Percentiles rank a stretch among this genome's conserved stretches.
Evolutionary conservation across 2,329 filamentous ascomycete species (phyloP).

Genomic region (Sporothrix protearum): DNA sequence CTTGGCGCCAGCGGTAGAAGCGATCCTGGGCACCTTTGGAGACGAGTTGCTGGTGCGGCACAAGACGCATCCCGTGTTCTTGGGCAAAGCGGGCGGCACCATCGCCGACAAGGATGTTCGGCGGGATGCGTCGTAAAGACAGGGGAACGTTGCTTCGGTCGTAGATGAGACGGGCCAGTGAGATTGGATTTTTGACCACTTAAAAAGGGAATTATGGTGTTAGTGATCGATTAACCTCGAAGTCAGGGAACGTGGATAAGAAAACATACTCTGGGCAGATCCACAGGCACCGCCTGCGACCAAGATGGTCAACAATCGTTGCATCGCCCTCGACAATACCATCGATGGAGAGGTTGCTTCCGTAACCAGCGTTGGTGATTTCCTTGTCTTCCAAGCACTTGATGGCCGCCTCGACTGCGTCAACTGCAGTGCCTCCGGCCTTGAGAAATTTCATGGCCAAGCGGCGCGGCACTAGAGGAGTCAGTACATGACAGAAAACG

Average conservation of each 20-base stretch:
- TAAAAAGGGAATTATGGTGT: background rate
- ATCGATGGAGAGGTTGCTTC: conserved; percentile 89
- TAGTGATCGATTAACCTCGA: too few species aligned
- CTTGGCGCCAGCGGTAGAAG: conserved; percentile 73
- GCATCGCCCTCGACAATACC: conserved; percentile 94
- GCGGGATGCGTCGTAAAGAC: conserved; percentile 84
- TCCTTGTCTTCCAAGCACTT: conserved; percentile 86
- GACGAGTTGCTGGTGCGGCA: conserved; percentile 74
- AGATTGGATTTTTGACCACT: conserved; percentile 93
- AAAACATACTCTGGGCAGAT: conserved; percentile 69
- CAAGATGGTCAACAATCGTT: conserved; percentile 84
- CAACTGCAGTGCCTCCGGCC: conserved; percentile 73
- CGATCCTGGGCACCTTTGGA: conserved; percentile 75
- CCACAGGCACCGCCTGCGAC: conserved; percentile 92
- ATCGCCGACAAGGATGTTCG: conserved; percentile 82
- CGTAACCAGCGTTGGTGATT: conserved; percentile 94
- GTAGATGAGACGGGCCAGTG: conserved; percentile 76
- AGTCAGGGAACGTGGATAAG: too few species aligned
- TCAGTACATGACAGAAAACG: too few species aligned
- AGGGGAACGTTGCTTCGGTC: conserved; percentile 71
- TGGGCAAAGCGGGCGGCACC: conserved; percentile 85
- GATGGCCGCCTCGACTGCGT: conserved; percentile 87
- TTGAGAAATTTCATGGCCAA: conserved; percentile 78
- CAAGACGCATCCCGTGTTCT: conserved; percentile 68
- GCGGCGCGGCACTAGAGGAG: conserved; percentile 66